Conservation (phyloP, 371 early-diverging fungal species). For the Syncephalastrum contaminatum region DNA sequence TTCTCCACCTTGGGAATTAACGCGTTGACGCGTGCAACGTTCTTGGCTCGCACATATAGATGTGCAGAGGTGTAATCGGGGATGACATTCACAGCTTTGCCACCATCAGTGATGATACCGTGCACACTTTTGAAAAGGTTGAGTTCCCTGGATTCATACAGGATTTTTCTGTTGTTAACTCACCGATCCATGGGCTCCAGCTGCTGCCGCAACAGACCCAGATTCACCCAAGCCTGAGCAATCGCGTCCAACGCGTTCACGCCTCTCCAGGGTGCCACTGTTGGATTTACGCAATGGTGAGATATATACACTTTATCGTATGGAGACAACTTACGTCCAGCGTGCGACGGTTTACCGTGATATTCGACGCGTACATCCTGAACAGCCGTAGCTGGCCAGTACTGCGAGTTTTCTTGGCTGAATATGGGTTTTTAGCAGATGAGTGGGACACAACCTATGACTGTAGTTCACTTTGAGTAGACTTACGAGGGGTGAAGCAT, state of each 20-base stretch:
- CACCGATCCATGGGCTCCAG: constrained; percentile 51
- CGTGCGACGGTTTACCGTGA: constrained; percentile 69
- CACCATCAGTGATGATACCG: constrained; percentile 72
- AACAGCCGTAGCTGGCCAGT: constrained; percentile 42
- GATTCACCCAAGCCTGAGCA: constrained; percentile 54
- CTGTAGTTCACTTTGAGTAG: too few relatives aligned
- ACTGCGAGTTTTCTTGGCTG: constrained; percentile 29
- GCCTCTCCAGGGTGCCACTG: constrained; percentile 55
- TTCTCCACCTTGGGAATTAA: constrained; percentile 49
- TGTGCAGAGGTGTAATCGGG: constrained; percentile 59
- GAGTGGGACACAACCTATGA: too few relatives aligned
- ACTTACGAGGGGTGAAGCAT: constrained; percentile 58
- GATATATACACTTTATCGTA: too few relatives aligned
- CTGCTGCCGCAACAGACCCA: constrained; percentile 72
- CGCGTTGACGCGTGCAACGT: constrained; percentile 40
- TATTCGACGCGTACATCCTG: constrained; percentile 58
- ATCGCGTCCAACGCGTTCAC: constrained; percentile 77
- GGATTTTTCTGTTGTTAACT: not conserved
- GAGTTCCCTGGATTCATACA: not conserved
- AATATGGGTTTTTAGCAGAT: too few relatives aligned
- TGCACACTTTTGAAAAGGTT: constrained; percentile 46
- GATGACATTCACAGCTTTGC: constrained; percentile 61
- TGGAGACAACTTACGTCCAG: constrained; percentile 25
- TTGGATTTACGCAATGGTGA: constrained; percentile 47
- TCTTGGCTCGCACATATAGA: constrained; percentile 57